Percentiles rank a stretch among this genome's conserved stretches.
Conservation (phyloP, 495 filamentous ascomycete species). For the Copromyces sp. region DNA sequence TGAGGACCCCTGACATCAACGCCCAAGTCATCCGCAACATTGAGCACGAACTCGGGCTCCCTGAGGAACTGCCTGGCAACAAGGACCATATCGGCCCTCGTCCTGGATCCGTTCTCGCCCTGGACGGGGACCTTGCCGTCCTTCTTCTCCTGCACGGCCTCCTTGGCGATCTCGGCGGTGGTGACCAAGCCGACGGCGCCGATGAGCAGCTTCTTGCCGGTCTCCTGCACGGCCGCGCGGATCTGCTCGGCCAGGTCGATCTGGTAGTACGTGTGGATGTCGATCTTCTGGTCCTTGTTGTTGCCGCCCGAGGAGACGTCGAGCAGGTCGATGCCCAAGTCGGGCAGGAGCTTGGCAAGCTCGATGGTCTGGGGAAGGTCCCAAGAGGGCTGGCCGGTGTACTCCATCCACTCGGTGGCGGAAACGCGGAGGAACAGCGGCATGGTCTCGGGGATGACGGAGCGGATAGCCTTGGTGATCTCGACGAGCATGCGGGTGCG, state of each 20-base stretch:
- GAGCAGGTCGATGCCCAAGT: constrained; percentile 59
- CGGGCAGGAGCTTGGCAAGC: constrained; percentile 55
- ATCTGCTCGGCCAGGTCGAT: constrained; percentile 51
- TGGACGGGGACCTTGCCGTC: constrained; percentile 27
- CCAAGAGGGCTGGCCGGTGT: constrained; percentile 47
- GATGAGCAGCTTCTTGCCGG: constrained; percentile 47
- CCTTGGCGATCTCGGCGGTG: constrained; percentile 47
- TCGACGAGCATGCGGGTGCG: constrained; percentile 40
- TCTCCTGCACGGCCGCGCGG: constrained; percentile 43
- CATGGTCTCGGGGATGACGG: constrained; percentile 46
- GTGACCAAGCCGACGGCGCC: constrained; percentile 69
- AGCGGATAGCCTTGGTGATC: constrained; percentile 35
- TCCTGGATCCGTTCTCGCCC: constrained; percentile 31
- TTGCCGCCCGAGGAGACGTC: constrained; percentile 67
- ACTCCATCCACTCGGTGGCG: constrained; percentile 63
- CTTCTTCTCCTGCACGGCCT: constrained; percentile 12
- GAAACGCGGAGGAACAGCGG: constrained; percentile 62
- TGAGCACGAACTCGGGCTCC: constrained; percentile 57
- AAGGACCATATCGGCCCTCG: constrained; percentile 54
- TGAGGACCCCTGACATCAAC: constrained; percentile 44
- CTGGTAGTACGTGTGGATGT: constrained; percentile 49
- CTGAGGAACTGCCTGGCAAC: constrained; percentile 54
- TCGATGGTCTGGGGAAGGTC: constrained; percentile 48
- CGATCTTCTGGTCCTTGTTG: constrained; percentile 48
- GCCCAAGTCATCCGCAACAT: constrained; percentile 47